Conservation (phyloP, 2,329 filamentous ascomycete species). For the Cucurbitaria berberidis region DNA sequence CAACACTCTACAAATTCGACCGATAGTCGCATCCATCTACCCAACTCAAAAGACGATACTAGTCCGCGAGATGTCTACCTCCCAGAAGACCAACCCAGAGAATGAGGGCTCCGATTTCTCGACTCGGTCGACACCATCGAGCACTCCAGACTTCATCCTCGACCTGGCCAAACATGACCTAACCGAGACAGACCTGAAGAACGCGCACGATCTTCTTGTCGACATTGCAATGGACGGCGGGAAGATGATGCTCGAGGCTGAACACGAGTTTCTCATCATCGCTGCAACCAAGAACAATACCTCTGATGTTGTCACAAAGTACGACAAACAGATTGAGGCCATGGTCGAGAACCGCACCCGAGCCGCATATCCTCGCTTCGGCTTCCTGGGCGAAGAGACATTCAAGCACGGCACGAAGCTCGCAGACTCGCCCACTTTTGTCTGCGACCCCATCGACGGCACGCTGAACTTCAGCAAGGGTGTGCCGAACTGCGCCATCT, state of each 20-base stretch:
- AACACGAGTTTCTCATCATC: slow-evolving; percentile 29
- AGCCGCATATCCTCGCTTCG: slow-evolving; percentile 54
- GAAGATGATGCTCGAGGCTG: slow-evolving; percentile 43
- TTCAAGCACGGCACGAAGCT: slow-evolving; percentile 42
- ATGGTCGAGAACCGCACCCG: slow-evolving; percentile 56
- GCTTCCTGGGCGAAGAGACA: slow-evolving; percentile 49
- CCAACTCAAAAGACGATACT: neutral
- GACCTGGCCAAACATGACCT: slow-evolving; percentile 27
- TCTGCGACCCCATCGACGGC: slow-evolving; percentile 49
- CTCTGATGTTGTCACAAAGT: slow-evolving; percentile 62
- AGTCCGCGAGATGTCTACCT: neutral
- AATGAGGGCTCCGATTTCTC: slow-evolving; percentile 11
- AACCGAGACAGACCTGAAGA: slow-evolving; percentile 11
- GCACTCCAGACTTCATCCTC: slow-evolving; percentile 14
- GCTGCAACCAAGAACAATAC: slow-evolving; percentile 46
- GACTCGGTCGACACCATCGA: slow-evolving; percentile 11
- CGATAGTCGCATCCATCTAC: neutral
- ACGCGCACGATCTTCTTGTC: slow-evolving; percentile 28
- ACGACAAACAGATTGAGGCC: slow-evolving; percentile 60
- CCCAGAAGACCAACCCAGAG: slow-evolving; percentile 5
- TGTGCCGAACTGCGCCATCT: slow-evolving; percentile 46
- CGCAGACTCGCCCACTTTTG: slow-evolving; percentile 40
- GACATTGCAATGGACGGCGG: slow-evolving; percentile 38
- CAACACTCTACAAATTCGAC: neutral
- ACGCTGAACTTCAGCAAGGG: slow-evolving; percentile 50